Evolutionary conservation across 768 basidiomycete genomes (phyloP).

Genomic region (Pulveroboletus sp.): DNA sequence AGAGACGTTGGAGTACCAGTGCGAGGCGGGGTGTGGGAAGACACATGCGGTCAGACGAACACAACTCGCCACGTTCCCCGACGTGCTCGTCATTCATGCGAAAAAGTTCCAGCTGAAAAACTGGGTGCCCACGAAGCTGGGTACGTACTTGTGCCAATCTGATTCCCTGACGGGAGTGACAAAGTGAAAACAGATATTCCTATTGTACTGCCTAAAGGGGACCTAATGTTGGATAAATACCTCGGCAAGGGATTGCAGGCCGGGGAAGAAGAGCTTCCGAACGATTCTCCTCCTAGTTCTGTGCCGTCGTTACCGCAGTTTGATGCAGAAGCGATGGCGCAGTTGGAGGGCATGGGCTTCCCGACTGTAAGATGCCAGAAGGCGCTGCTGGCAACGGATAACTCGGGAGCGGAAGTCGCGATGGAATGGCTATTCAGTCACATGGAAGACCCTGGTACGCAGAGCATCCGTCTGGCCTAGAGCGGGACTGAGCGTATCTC

Average conservation of each 20-base stretch:
- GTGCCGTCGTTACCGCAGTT: slow-evolving; percentile 54
- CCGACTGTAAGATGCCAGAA: slow-evolving; percentile 81
- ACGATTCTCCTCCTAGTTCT: slow-evolving; percentile 38
- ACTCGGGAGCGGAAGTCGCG: slow-evolving; percentile 67
- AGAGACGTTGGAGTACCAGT: slow-evolving; percentile 76
- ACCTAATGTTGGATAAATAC: slow-evolving; percentile 60
- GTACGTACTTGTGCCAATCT: slow-evolving; percentile 37
- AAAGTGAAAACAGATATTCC: slow-evolving; percentile 67
- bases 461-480: neutral
- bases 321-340: slow-evolving; percentile 66
- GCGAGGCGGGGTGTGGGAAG: slow-evolving; percentile 64
- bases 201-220: slow-evolving; percentile 57
- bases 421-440: slow-evolving; percentile 96
- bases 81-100: slow-evolving; percentile 82
- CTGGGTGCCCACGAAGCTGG: slow-evolving; percentile 95
- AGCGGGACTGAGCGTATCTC: neutral
- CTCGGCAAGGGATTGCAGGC: slow-evolving; percentile 66
- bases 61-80: slow-evolving; percentile 81
- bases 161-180: neutral
- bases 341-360: slow-evolving; percentile 91
- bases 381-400: slow-evolving; percentile 85
- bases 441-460: slow-evolving; percentile 87
- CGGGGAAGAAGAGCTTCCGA: slow-evolving; percentile 65
- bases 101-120: slow-evolving; percentile 93
- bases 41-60: slow-evolving; percentile 68